Conservation (phyloP, 2,329 filamentous ascomycete genomes). For the Dactylellina parvicollis region DNA sequence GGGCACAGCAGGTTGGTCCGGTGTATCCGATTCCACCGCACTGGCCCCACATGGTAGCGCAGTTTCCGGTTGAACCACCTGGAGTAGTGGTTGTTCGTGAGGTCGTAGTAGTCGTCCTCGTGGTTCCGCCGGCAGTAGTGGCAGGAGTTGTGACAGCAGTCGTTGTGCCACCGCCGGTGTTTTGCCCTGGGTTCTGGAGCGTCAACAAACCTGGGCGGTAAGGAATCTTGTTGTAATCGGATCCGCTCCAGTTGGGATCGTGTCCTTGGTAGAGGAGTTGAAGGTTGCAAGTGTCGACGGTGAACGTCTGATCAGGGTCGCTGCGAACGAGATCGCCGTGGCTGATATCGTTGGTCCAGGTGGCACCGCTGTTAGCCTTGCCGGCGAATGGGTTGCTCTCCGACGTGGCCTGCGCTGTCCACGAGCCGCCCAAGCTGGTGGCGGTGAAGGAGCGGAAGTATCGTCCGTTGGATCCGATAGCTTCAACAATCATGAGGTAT, state of each 20-base stretch:
- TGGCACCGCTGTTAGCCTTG: conserved; percentile 72
- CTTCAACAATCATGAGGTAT: conserved; percentile 76
- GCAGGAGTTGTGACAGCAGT: conserved; percentile 11
- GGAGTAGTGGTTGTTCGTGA: neutral
- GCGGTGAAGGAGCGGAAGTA: conserved; percentile 76
- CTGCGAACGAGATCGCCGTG: conserved; percentile 70
- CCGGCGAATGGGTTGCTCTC: conserved; percentile 73
- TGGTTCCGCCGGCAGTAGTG: neutral
- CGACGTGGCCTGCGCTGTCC: conserved; percentile 69
- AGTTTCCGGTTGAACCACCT: conserved; percentile 12
- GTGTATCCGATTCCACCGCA: conserved; percentile 43
- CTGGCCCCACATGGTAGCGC: conserved; percentile 22
- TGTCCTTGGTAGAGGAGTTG: conserved; percentile 73
- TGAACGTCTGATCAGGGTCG: conserved; percentile 71
- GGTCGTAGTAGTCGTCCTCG: neutral
- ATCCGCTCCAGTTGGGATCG: conserved; percentile 61
- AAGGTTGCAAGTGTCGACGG: conserved; percentile 72
- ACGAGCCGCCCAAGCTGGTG: conserved; percentile 67
- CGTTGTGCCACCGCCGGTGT: conserved; percentile 6
- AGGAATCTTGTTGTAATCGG: conserved; percentile 67
- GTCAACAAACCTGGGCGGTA: conserved; percentile 70
- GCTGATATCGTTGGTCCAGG: conserved; percentile 74
- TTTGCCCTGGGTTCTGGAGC: conserved; percentile 58
- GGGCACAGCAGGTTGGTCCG: conserved; percentile 32
- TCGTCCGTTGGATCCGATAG: conserved; percentile 68